Evolutionary conservation across 371 early-diverging fungal genomes (phyloP), one percentile per base, ranked within the genome.

Genomic region (Apophysomyces elegans): DNA sequence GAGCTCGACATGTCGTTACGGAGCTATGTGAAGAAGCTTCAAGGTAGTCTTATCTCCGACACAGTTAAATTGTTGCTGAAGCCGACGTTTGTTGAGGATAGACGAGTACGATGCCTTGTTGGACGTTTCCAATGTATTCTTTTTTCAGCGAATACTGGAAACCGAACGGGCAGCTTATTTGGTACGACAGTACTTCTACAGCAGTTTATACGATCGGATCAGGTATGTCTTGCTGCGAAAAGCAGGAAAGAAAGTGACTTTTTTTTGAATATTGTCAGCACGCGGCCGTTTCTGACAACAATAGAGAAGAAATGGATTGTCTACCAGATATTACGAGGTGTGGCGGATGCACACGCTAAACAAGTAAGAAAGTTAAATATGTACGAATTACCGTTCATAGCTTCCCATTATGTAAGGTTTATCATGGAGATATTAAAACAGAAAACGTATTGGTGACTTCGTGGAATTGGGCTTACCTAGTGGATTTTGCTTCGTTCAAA

Each of bases 271-370:
- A 50, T 21, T 9, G 7, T 50, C 61, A 95, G 95, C 67, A 98
- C 95, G 1, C 90, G 97, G 6, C 98, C 98, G 6, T 98, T 98
- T 65, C 77, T 98, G 64, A 85, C 89, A 12, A 56, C 77, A 1
- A 82, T 90, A 14, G 97, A 97, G 72, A 96, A 96, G 71, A 93
- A 91, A 66, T 98, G 97, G 96, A 92, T 98, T 50, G 88, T 93
- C 0, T 95, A 90, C 72, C 98, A 98, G 67, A 62, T 98, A 7
- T 79, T 96, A 16, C 77, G 83, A 59, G 95, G 88, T 0, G 69
- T 98, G 38, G 86, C 89, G 0, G 91, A 93, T 57, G 85, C 90
- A 9, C 97, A 98, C 68, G 83, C 83, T 3, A 81, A 81, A 58
- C 61, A 74, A 12, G 77, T 78, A 69, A 63, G 21, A 62, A 64